These are phyloP conservation scores for Trypanosoma rangeli DNA, from an alignment of 208 protist genomes.

Conservation along the genomic window DNA sequence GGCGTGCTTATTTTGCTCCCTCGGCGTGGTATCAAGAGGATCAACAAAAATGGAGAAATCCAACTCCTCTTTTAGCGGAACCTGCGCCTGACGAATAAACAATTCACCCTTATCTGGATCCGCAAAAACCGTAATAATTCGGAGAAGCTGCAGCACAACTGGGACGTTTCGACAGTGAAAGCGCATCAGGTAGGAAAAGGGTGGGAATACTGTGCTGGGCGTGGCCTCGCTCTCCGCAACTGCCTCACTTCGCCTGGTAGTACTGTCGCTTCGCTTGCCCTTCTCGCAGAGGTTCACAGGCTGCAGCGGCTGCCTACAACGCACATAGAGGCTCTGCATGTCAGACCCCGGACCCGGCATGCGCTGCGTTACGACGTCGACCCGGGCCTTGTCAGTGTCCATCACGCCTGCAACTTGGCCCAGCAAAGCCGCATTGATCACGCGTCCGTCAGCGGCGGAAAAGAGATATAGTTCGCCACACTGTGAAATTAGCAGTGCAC, in stretches of 20 bases:
- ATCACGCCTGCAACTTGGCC: too few relatives aligned
- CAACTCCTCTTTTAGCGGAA: not conserved
- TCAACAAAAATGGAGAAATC: conserved; percentile 2
- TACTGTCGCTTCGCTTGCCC: not conserved
- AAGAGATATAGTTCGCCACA: conserved; percentile 16
- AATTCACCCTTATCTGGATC: conserved; percentile 6
- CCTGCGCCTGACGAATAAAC: not conserved
- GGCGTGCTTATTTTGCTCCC: not conserved
- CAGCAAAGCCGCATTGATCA: conserved; percentile 19
- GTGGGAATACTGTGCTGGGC: not conserved
- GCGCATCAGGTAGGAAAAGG: conserved; percentile 23
- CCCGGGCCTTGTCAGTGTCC: not conserved
- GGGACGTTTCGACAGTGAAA: conserved; percentile 21
- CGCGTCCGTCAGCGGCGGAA: not conserved
- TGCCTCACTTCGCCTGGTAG: not conserved
- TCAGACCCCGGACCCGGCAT: not conserved
- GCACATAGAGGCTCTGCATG: conserved; percentile 16
- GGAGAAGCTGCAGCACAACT: conserved; percentile 15
- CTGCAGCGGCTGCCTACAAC: conserved; percentile 1
- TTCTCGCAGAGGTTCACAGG: not conserved
- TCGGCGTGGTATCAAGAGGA: not conserved
- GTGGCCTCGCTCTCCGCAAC: too few relatives aligned
- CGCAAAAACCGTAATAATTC: conserved; percentile 18
- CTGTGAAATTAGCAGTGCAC: conserved; percentile 11
- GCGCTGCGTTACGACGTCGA: conserved; percentile 13